Conservation (phyloP, 1,139 yeast genomes). For the Zhuliangozyma blackwelliae region DNA sequence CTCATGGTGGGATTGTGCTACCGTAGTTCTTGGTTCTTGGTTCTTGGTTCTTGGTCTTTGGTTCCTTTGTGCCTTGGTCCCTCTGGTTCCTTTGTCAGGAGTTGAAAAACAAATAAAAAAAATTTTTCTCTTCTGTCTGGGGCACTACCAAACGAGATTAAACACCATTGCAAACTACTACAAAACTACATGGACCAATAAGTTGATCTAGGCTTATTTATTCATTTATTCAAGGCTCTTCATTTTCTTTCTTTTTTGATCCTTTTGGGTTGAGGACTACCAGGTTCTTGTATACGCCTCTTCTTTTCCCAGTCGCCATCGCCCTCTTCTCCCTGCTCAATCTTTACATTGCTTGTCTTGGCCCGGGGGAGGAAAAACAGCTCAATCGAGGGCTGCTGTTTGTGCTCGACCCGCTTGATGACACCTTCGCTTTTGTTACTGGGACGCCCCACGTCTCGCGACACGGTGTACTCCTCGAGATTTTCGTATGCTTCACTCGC, state of each 20-base stretch:
- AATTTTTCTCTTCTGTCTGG: too few relatives aligned
- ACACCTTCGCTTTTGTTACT: constrained; percentile 45
- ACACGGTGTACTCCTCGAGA: constrained; percentile 54
- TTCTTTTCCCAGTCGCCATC: background rate
- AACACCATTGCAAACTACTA: too few relatives aligned
- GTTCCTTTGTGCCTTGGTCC: too few relatives aligned
- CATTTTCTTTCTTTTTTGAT: background rate
- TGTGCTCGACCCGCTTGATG: constrained; percentile 21
- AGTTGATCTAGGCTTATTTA: background rate
- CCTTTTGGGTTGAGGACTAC: background rate
- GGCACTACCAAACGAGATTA: too few relatives aligned
- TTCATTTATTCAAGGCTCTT: background rate
- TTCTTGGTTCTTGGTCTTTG: background rate
- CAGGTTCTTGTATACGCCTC: too few relatives aligned
- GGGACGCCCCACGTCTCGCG: constrained; percentile 62
- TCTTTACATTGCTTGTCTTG: constrained; percentile 1
- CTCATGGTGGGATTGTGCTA: background rate
- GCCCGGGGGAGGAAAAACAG: constrained; percentile 20
- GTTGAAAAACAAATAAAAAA: too few relatives aligned
- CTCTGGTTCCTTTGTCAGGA: too few relatives aligned
- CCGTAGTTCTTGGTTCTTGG: too few relatives aligned
- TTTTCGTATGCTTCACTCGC: constrained; percentile 34
- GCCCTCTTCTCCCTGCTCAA: background rate
- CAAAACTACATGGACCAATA: too few relatives aligned
- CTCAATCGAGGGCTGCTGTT: constrained; percentile 22